Evolutionary conservation across 2,329 filamentous ascomycete genomes (phyloP).

Genomic region (Talaromyces funiculosus): DNA sequence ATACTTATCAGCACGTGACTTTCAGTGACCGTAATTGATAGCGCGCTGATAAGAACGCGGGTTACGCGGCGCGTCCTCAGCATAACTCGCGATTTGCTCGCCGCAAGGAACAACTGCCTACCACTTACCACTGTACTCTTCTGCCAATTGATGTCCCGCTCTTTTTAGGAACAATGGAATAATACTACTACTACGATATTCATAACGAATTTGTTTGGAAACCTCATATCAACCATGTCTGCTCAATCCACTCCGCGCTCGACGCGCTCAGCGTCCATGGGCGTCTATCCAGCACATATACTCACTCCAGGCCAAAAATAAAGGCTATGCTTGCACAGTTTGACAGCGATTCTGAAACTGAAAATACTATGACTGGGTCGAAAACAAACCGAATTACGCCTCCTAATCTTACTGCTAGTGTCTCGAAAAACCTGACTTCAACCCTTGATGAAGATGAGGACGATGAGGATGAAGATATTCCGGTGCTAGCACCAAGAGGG

Average conservation of each 20-base stretch:
- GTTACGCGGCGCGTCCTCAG: constrained; percentile 7
- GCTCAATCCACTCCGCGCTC: constrained; percentile 14
- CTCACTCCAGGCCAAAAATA: constrained; percentile 11
- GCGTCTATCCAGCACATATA: neutral
- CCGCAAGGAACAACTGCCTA: neutral
- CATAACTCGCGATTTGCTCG: constrained; percentile 7
- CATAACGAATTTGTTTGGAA: neutral
- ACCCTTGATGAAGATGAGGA: constrained; percentile 2
- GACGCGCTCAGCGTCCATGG: constrained; percentile 6
- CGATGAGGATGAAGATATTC: constrained; percentile 39
- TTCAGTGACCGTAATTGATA: neutral
- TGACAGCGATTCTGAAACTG: constrained; percentile 10
- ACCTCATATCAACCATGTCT: constrained; percentile 4
- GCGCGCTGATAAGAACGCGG: constrained; percentile 13
- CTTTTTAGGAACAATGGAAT: neutral
- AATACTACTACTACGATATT: neutral
- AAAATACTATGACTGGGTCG: neutral
- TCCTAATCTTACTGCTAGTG: neutral
- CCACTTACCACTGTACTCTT: neutral
- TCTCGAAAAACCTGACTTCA: neutral
- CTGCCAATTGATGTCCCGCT: neutral
- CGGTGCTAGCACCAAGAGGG: constrained; percentile 52
- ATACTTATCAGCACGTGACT: constrained; percentile 10
- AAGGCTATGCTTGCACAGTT: constrained; percentile 13
- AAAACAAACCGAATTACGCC: neutral